Evolutionary conservation across 106 monocot genomes (phyloP).

Genomic region (Phalaenopsis equestris): DNA sequence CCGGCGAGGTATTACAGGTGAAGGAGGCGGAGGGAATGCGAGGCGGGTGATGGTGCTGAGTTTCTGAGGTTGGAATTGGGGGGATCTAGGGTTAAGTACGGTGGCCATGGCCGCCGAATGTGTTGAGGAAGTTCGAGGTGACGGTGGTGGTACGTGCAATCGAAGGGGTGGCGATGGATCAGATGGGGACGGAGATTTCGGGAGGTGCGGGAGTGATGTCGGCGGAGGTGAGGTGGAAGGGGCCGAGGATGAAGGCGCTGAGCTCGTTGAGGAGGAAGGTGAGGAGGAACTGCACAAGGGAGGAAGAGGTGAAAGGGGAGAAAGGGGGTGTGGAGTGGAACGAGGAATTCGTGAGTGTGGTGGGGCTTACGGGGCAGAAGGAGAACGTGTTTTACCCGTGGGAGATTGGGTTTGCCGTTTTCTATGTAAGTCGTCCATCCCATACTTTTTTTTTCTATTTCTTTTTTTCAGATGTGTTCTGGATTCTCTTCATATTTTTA

Average conservation of each 20-base stretch:
- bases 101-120: constrained; percentile 57
- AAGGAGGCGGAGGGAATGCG: background rate
- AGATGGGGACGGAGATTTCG: background rate
- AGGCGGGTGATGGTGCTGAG: background rate
- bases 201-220: background rate
- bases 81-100: constrained; percentile 15
- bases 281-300: constrained; percentile 52
- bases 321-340: constrained; percentile 29
- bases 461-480: background rate
- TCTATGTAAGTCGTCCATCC: constrained; percentile 3
- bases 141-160: constrained; percentile 24
- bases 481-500: background rate
- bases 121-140: constrained; percentile 34
- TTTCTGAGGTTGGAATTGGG: background rate
- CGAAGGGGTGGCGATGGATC: constrained; percentile 17
- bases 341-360: constrained; percentile 10
- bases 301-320: constrained; percentile 23
- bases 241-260: constrained; percentile 26
- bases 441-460: background rate
- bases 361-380: constrained; percentile 3
- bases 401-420: constrained; percentile 5
- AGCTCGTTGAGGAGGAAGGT: constrained; percentile 32
- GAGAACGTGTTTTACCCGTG: constrained; percentile 8
- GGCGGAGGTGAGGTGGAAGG: constrained; percentile 52
- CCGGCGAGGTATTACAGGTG: background rate